Base-by-base conservation (phyloP, 108 stramenopile species). In the Skeletonema tropicum region DNA sequence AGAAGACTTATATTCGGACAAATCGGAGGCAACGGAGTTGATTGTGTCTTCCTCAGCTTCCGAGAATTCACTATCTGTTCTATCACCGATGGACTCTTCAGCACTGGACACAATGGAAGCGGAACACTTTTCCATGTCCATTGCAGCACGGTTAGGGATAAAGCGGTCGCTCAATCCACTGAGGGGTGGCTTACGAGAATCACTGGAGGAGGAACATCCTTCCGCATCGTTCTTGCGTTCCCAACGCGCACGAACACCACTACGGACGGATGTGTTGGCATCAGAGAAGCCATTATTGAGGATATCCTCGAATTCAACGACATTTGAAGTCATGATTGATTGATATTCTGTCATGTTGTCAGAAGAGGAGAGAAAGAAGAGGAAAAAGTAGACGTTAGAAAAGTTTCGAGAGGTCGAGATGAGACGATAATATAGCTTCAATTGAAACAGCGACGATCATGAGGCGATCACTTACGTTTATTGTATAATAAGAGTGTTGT, bases 261-360 rank as follows among this genome's bases (percentile, higher is more conserved):
- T 87, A 66, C 86, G 81, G 38, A 92, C 70, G 46, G 90, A 83
- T 41, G 85, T 87, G 78, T 93, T 95, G 68, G 91, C 82, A 77
- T 96, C 92, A 38, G 90, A 89, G 79, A 95, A 92, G 60, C 91
- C 92, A 55, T 90, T 95, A 57, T 85, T 84, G 73, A 92, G 76
- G 49, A 95, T 84, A 58, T 91, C 85, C 70, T 95, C 94, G 70
- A 90, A 92, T 41, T 95, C 94, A 31, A 91, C 92, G 26, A 91
- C 90, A 35, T 89, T 90, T 32, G 82, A 73, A 64, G 93, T 86
- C 93, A 94, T 94, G 41, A 48, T 76, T 80, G 68, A 66, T 80
- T 30, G n/a, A 30, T 36, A 21, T 52, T 55, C 66, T 74, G 57
- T 32, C 5, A n/a, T 45, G 15, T 41, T 12, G 13, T 3, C 3